Conservation (phyloP, 805 yeast species). For the Lachancea quebecensis region DNA sequence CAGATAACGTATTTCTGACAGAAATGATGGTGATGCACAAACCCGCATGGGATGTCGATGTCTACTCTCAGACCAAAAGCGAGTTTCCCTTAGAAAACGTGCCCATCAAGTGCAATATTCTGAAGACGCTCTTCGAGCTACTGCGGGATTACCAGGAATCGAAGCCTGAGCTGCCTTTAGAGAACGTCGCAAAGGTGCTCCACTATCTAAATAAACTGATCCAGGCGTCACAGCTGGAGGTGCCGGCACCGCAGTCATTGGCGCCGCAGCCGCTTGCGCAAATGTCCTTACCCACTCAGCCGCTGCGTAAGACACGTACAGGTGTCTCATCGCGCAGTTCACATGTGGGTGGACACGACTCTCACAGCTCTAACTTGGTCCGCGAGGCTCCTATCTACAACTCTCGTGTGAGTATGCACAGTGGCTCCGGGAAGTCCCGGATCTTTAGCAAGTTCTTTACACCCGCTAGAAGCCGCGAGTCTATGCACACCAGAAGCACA, state of each 20-base stretch:
- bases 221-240: constrained; percentile 6
- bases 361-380: neutral
- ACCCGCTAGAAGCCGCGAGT: constrained; percentile 3
- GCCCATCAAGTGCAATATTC: constrained; percentile 14
- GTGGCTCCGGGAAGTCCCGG: constrained; percentile 3
- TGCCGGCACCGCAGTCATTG: neutral
- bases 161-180: constrained; percentile 3
- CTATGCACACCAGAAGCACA: constrained; percentile 1
- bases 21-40: constrained; percentile 9
- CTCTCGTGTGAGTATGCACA: neutral
- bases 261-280: neutral
- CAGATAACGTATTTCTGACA: constrained; percentile 10
- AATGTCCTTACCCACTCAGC: neutral
- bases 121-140: constrained; percentile 10
- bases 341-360: neutral
- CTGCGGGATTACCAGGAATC: constrained; percentile 9
- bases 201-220: constrained; percentile 11
- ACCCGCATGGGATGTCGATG: constrained; percentile 11
- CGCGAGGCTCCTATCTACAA: neutral
- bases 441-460: constrained; percentile 5
- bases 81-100: constrained; percentile 14
- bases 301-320: neutral
- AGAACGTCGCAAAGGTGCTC: constrained; percentile 7
- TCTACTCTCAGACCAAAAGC: constrained; percentile 7
- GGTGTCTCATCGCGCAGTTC: neutral